These are phyloP conservation scores for Ophiostoma australiae DNA, from an alignment of 2,329 filamentous ascomycete species.

Conservation along the genomic window DNA sequence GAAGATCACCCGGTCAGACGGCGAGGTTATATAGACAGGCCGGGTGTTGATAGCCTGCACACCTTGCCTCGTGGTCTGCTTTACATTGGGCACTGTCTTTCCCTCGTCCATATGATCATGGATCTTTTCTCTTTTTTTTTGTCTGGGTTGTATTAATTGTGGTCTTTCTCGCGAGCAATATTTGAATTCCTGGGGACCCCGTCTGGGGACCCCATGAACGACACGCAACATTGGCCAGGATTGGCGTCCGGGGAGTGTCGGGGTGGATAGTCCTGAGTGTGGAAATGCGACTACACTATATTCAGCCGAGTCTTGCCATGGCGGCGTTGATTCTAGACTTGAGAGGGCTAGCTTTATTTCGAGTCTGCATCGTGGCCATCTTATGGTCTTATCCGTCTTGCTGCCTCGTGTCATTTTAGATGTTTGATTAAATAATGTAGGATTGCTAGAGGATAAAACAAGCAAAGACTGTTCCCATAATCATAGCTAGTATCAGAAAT, in stretches of 20 bases:
- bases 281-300: background rate
- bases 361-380: background rate
- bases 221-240: background rate
- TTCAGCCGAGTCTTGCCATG: conserved; percentile 1
- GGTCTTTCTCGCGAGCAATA: background rate
- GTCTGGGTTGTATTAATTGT: background rate
- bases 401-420: background rate
- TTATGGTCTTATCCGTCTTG: background rate
- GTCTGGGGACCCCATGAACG: conserved; percentile 6
- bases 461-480: background rate
- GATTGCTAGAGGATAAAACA: background rate
- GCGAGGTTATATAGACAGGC: background rate
- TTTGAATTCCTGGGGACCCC: conserved; percentile 4
- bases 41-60: background rate
- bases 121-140: background rate
- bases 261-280: background rate
- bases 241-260: conserved; percentile 10
- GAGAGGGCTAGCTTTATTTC: background rate
- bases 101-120: background rate
- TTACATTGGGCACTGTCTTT: background rate
- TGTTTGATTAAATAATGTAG: background rate
- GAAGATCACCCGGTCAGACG: background rate
- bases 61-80: background rate
- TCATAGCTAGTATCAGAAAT: background rate
- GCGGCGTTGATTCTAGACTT: background rate